Evolutionary conservation across 169 alveolate genomes (phyloP).

Genomic region (Neospora caninum): DNA sequence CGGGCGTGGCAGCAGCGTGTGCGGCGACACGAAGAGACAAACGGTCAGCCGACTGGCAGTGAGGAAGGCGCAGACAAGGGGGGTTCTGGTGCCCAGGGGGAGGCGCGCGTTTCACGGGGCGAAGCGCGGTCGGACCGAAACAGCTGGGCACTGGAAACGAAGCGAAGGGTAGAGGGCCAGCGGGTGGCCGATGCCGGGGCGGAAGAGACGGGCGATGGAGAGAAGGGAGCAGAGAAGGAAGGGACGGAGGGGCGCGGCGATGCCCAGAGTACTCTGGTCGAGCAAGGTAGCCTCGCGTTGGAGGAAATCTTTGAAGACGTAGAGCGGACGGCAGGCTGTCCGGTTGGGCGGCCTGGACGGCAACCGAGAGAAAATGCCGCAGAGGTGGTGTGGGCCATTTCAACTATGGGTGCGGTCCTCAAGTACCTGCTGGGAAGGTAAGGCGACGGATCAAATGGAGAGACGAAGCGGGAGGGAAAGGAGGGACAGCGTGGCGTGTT

Average conservation of each 20-base stretch:
- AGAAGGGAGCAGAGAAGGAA: neutral
- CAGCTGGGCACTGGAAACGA: neutral
- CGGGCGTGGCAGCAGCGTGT: neutral
- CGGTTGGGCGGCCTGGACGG: neutral
- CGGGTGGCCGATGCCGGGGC: neutral
- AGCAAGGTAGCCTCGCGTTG: neutral
- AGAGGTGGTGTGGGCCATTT: neutral
- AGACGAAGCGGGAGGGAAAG: neutral
- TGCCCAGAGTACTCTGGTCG: neutral
- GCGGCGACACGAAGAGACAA: neutral
- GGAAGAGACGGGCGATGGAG: neutral
- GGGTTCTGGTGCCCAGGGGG: neutral
- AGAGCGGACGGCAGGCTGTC: neutral
- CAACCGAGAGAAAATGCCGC: neutral
- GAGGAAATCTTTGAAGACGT: neutral
- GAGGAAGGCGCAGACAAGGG: neutral
- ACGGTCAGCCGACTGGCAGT: neutral
- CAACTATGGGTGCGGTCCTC: conserved; percentile 33
- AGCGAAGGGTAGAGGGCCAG: neutral
- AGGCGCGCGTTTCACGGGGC: neutral
- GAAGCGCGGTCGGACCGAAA: neutral
- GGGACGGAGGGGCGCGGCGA: neutral
- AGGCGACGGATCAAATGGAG: neutral
- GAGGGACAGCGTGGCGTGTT: no score
- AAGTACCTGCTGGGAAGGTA: conserved; percentile 31